These are phyloP conservation scores for Pseudocercospora macadamiae DNA, from an alignment of 2,329 filamentous ascomycete genomes.

Conservation along the genomic window DNA sequence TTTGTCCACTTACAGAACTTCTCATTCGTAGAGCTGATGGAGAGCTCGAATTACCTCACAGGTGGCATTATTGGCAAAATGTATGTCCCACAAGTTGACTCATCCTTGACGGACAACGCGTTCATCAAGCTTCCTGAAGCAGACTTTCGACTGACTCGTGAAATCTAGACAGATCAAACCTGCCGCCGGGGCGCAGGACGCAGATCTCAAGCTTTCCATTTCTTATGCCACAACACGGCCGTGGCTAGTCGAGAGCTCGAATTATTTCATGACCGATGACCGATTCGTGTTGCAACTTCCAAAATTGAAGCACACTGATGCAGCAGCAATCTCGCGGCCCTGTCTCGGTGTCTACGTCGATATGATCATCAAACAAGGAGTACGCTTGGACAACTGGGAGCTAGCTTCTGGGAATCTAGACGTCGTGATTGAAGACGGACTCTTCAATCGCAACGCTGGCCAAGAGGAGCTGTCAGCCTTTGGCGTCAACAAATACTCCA, in stretches of 20 bases:
- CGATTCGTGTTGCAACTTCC: constrained; percentile 28
- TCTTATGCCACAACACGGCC: constrained; percentile 42
- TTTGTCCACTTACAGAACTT: constrained; percentile 27
- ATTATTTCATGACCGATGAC: constrained; percentile 30
- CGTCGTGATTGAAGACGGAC: constrained; percentile 41
- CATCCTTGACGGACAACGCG: not conserved
- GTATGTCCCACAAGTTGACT: constrained; percentile 31
- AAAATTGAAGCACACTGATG: constrained; percentile 9
- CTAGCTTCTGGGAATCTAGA: constrained; percentile 43
- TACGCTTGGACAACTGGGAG: constrained; percentile 39
- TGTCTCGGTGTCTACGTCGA: constrained; percentile 44
- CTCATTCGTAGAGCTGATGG: constrained; percentile 32
- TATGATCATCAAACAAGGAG: constrained; percentile 41
- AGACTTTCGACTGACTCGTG: not conserved
- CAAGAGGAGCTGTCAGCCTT: constrained; percentile 29
- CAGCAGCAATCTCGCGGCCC: constrained; percentile 22
- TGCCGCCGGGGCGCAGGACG: constrained; percentile 39
- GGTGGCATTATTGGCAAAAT: constrained; percentile 43
- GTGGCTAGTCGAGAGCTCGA: constrained; percentile 37
- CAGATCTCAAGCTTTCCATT: constrained; percentile 41
- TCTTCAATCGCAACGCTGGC: constrained; percentile 21
- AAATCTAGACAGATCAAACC: constrained; percentile 13
- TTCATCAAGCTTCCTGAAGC: not conserved
- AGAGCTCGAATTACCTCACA: constrained; percentile 22
- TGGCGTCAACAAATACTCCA: constrained; percentile 37